Evolutionary conservation across 108 stramenopile genomes (phyloP), one percentile per base, ranked within the genome.

Genomic region (Seminavis robusta): DNA sequence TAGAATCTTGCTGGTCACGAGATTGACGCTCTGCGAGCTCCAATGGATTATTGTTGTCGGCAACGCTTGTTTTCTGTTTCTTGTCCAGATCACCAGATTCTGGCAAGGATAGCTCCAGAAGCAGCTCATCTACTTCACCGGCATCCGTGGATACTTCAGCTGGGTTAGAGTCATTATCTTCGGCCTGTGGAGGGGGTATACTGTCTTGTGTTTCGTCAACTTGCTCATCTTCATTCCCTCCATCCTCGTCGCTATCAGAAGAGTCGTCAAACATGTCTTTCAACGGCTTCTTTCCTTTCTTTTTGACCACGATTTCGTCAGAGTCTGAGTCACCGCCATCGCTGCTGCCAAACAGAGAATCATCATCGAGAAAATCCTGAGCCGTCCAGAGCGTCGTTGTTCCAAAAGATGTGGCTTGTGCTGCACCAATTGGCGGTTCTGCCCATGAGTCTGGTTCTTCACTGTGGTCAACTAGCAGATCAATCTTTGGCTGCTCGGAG

Each of bases 321-420:
- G 63, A 73, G 13, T n/a, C n/a, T n/a, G n/a, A n/a, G n/a, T n/a
- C n/a, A n/a, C n/a, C n/a, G n/a, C 65, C 61, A 26, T 59, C 71
- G 27, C 72, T 77, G 32, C 69, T 67, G 15, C 81, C 84, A 66
- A 90, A 90, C n/a, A 90, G 65, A 7, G 88, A 90, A 70, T 90
- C 88, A 42, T 90, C 84, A 47, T 90, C 88, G 56, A 90, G 62
- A 54, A 81, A 66, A n/a, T n/a, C n/a, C n/a, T n/a, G n/a, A n/a
- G n/a, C n/a, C n/a, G n/a, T n/a, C n/a, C n/a, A n/a, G n/a, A n/a
- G n/a, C n/a, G n/a, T n/a, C n/a, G n/a, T n/a, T n/a, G n/a, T n/a
- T n/a, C n/a, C n/a, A n/a, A n/a, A n/a, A n/a, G n/a, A n/a, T n/a
- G n/a, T n/a, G n/a, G n/a, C n/a, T n/a, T n/a, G n/a, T n/a, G n/a